phyloP scores from a whole-genome alignment of 345 rosid genomes.

The Eucalyptus caleyi region DNA sequence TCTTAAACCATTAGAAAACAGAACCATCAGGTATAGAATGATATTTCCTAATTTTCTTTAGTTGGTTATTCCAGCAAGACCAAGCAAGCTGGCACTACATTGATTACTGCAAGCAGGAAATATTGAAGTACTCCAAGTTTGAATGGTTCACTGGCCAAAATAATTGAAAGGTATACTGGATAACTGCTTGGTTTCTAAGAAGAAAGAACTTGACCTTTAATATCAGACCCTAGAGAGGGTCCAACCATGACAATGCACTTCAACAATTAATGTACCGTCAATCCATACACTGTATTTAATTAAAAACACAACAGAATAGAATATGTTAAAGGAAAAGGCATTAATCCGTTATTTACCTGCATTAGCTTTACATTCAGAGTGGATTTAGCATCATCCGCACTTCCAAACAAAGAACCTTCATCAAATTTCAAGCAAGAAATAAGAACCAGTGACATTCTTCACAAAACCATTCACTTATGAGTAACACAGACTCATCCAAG shows the following conservation, averaged over 20 bases:
- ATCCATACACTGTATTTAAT: background rate
- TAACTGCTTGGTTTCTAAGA: background rate
- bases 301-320: background rate
- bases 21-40: background rate
- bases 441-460: background rate
- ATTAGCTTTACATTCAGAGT: constrained; percentile 65
- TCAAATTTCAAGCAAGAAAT: background rate
- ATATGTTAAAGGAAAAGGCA: background rate
- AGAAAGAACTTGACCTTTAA: background rate
- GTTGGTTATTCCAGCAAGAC: background rate
- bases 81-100: background rate
- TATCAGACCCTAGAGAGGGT: background rate
- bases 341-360: constrained; percentile 38
- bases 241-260: background rate
- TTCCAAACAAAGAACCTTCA: constrained; percentile 88
- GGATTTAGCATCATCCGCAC: constrained; percentile 52
- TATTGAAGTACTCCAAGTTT: background rate
- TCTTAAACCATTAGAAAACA: background rate
- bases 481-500: background rate
- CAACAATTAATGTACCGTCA: background rate
- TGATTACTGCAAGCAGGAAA: background rate
- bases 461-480: background rate
- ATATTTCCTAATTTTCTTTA: background rate
- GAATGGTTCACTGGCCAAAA: background rate
- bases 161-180: background rate